Base-by-base conservation (phyloP, 768 basidiomycete genomes). In the Lactifluus hygrophoroides region DNA sequence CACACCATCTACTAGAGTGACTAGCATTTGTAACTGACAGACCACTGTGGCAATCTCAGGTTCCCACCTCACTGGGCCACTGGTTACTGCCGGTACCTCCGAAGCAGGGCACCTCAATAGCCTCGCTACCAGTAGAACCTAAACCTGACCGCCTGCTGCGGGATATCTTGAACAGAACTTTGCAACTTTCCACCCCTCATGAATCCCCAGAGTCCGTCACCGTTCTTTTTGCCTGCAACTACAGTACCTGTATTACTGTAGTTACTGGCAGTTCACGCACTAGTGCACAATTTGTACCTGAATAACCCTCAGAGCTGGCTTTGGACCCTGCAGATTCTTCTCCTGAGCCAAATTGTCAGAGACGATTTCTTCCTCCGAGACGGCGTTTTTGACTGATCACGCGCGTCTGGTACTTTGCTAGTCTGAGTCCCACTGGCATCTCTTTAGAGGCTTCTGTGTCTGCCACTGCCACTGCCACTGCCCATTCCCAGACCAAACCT, bases 141-240 rank as follows among this genome's bases (percentile, higher is more conserved):
- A n/a, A n/a, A n/a, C n/a, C n/a, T n/a, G n/a, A n/a, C n/a, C 74
- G 76, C 37, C 88, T 87, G 3, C 86, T 88, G 27, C 74, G 72
- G 2, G 72, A 81, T 53, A 72, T 89, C 21, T 66, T 87, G 0
- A 73, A 78, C 43, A 72, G 73, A 17, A 86, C 86, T n/a, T 64
- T 84, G 21, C 73, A 75, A 23, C 62, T 79, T 1, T 72, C 74
- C 11, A 82, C 79, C 1, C 86, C 86, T 13, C 71, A 68, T 32
- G 53, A 66, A 51, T 67, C 67, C 0, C 69, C 69, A 5, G 67
- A 62, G 43, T 47, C 45, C 25, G 49, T 28, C 51, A 51, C 43
- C 35, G 27, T 48, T 35, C 27, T n/a, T 21, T 47, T 25, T 57
- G 9, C 23, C 48, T 1, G 32, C 56, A 16, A 11, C 54, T n/a